Conservation (phyloP, 805 yeast genomes). For the Groenewaldozyma tartarivorans region DNA sequence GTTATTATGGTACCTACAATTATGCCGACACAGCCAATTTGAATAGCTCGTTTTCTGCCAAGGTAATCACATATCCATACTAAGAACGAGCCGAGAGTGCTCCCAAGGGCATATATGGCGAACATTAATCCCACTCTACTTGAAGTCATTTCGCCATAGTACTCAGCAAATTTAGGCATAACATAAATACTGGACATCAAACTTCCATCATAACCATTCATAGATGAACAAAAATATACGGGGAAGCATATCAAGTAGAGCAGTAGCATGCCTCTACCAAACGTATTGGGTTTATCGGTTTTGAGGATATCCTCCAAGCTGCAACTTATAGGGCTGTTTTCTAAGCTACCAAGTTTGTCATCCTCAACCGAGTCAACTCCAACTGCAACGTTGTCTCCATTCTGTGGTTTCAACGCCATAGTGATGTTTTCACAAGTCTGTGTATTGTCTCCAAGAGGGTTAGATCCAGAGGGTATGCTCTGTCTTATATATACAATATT, state of each 20-base stretch:
- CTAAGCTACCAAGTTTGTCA: too few relatives aligned
- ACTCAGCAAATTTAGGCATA: slow-evolving; percentile 10
- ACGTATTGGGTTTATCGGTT: not conserved
- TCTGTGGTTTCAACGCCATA: too few relatives aligned
- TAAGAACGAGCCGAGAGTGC: slow-evolving; percentile 10
- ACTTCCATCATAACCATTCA: slow-evolving; percentile 15
- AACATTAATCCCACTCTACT: slow-evolving; percentile 12
- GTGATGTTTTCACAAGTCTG: too few relatives aligned
- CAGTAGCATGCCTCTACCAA: slow-evolving; percentile 9
- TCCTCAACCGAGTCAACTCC: too few relatives aligned
- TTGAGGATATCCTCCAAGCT: not conserved
- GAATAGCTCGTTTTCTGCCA: slow-evolving; percentile 11
- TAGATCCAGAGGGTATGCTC: too few relatives aligned
- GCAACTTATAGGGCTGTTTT: too few relatives aligned
- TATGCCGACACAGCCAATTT: slow-evolving; percentile 12
- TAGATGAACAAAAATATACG: slow-evolving; percentile 10
- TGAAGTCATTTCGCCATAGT: slow-evolving; percentile 8
- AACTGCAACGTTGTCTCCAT: too few relatives aligned
- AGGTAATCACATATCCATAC: slow-evolving; percentile 7
- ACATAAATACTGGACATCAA: slow-evolving; percentile 15
- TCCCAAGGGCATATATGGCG: slow-evolving; percentile 13
- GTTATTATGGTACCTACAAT: slow-evolving; percentile 11
- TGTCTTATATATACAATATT: too few relatives aligned
- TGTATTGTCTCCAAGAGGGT: too few relatives aligned
- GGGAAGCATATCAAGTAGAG: slow-evolving; percentile 8